Percentiles rank a stretch among this genome's conserved stretches.
phyloP scores from a whole-genome alignment of 2,329 filamentous ascomycete genomes.

The Xylaria sp. region DNA sequence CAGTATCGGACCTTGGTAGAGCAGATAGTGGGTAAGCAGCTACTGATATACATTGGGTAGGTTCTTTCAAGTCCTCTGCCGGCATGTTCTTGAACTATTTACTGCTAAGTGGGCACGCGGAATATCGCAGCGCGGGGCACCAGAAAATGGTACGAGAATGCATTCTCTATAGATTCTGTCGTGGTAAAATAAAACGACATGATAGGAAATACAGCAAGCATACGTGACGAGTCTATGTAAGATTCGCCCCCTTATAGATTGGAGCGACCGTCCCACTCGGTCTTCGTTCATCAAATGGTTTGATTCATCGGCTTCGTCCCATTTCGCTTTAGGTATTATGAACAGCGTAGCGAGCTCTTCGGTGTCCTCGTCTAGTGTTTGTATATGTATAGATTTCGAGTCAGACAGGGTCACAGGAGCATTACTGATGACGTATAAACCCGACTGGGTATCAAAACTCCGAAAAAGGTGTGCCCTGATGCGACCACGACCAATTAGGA shows the following conservation, averaged over 20 bases:
- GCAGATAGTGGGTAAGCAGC: neutral
- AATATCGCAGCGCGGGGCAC: neutral
- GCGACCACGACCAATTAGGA: neutral
- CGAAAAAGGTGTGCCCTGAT: neutral
- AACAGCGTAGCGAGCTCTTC: neutral
- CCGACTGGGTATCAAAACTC: neutral
- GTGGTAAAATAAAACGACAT: neutral
- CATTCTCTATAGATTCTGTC: neutral
- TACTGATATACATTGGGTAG: neutral
- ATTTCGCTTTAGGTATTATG: neutral
- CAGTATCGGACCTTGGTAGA: neutral
- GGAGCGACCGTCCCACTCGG: neutral
- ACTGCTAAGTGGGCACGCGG: neutral
- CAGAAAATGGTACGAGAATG: neutral
- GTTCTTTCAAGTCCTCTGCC: neutral
- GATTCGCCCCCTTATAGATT: neutral
- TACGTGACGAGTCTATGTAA: neutral
- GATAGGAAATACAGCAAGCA: neutral
- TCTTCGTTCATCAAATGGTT: neutral
- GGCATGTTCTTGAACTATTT: neutral
- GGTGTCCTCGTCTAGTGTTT: slow-evolving; percentile 2
- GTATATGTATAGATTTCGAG: slow-evolving; percentile 16
- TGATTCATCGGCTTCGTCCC: neutral
- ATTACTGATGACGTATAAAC: slow-evolving; percentile 19
- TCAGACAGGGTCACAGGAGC: slow-evolving; percentile 22